Evolutionary conservation across 2,329 filamentous ascomycete species (phyloP).

Genomic region (Cladosporium sp.): DNA sequence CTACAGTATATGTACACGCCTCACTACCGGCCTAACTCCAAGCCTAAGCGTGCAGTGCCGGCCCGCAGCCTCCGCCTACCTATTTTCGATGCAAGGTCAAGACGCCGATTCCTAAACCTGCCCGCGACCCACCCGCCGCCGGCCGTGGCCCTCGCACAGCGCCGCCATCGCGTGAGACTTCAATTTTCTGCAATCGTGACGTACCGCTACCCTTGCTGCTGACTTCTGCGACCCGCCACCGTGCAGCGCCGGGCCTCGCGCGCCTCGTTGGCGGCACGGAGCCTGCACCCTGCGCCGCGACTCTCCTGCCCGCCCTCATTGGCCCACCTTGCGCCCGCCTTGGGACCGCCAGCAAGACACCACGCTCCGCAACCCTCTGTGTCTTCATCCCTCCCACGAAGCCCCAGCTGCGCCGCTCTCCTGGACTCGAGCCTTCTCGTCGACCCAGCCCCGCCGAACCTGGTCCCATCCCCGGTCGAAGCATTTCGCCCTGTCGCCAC

Average conservation of each 20-base stretch:
- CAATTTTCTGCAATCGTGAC: conserved; percentile 7
- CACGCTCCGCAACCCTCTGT: neutral
- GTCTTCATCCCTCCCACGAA: neutral
- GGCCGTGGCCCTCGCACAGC: no score
- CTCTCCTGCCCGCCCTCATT: neutral
- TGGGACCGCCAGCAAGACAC: neutral
- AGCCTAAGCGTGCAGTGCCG: no score
- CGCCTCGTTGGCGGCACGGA: neutral
- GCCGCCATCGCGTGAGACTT: neutral
- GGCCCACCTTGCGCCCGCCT: neutral
- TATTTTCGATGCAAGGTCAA: no score
- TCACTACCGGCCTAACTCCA: no score
- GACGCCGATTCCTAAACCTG: no score
- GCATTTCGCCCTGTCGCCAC: conserved; percentile 2
- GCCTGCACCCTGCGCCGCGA: neutral
- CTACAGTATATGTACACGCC: no score
- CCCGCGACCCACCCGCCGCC: no score
- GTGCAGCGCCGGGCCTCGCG: neutral
- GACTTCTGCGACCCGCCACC: neutral
- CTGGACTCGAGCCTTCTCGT: neutral
- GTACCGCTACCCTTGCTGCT: neutral
- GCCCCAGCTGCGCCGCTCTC: neutral
- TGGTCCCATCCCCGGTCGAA: neutral
- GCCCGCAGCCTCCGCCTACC: no score
- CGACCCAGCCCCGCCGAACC: neutral